Conservation (phyloP, 148 eudicot genomes). For the Vaccinium corymbosum region DNA sequence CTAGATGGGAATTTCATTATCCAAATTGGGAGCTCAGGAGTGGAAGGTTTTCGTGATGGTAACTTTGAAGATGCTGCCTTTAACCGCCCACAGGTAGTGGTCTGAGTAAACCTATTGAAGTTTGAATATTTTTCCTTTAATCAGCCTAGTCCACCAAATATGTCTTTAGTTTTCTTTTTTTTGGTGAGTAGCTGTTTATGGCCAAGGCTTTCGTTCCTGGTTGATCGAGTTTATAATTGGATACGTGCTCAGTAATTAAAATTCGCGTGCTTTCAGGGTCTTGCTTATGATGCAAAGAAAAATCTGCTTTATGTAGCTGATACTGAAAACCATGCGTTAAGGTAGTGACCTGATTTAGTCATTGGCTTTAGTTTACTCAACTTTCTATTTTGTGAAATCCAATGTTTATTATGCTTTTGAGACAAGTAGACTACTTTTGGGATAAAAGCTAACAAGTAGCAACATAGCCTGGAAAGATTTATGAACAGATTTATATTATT, state of each 20-base stretch:
- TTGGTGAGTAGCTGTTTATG: not conserved
- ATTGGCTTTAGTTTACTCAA: not conserved
- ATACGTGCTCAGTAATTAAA: constrained; percentile 1
- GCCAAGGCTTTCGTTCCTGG: not conserved
- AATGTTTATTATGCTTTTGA: not conserved
- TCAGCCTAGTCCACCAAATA: not conserved
- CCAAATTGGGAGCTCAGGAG: constrained; percentile 93
- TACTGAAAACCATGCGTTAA: constrained; percentile 96
- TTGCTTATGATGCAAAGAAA: constrained; percentile 82
- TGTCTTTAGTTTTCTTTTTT: not conserved
- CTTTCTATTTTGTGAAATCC: not conserved
- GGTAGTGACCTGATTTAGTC: constrained; percentile 34
- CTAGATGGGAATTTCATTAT: constrained; percentile 76
- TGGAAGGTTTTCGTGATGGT: constrained; percentile 91
- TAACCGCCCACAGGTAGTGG: constrained; percentile 81
- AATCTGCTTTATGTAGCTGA: constrained; percentile 93
- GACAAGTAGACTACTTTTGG: not conserved
- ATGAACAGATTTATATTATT: not conserved
- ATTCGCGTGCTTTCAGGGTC: constrained; percentile 49
- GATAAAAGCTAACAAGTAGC: not conserved
- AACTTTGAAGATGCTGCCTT: constrained; percentile 85
- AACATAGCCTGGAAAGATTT: not conserved
- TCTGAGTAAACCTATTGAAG: not conserved
- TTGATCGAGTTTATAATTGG: constrained; percentile 3
- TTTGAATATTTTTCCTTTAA: not conserved